Conservation (phyloP, 768 basidiomycete genomes). For the Asterophora lycoperdoides region DNA sequence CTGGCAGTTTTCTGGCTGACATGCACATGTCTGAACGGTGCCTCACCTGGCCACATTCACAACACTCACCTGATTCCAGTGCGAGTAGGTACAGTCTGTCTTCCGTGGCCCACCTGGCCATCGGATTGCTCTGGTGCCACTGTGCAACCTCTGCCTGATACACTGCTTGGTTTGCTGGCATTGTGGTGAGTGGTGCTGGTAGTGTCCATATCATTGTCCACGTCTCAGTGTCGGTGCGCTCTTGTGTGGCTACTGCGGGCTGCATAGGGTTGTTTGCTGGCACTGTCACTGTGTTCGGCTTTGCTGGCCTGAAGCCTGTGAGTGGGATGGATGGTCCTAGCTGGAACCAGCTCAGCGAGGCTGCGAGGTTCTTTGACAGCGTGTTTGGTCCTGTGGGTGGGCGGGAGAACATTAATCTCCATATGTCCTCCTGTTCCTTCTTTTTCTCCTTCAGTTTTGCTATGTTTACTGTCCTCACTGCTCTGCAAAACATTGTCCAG, state of each 20-base stretch:
- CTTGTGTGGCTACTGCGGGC: too few relatives aligned
- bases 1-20: slow-evolving; percentile 1
- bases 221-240: not conserved
- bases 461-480: not conserved
- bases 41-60: slow-evolving; percentile 4
- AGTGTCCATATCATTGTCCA: slow-evolving; percentile 1
- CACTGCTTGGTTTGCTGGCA: not conserved
- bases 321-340: not conserved
- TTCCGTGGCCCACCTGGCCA: not conserved
- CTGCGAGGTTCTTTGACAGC: not conserved
- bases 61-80: too few relatives aligned
- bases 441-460: slow-evolving; percentile 7
- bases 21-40: slow-evolving; percentile 12
- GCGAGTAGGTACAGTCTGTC: not conserved
- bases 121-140: not conserved
- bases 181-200: not conserved
- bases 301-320: not conserved
- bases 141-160: not conserved
- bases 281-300: not conserved
- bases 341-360: not conserved
- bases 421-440: not conserved
- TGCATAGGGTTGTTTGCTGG: not conserved
- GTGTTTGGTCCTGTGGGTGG: slow-evolving; percentile 1
- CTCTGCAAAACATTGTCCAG: not conserved
- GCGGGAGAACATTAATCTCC: not conserved